phyloP scores from a whole-genome alignment of 257 asterid species.

The Ligustrum vulgare region DNA sequence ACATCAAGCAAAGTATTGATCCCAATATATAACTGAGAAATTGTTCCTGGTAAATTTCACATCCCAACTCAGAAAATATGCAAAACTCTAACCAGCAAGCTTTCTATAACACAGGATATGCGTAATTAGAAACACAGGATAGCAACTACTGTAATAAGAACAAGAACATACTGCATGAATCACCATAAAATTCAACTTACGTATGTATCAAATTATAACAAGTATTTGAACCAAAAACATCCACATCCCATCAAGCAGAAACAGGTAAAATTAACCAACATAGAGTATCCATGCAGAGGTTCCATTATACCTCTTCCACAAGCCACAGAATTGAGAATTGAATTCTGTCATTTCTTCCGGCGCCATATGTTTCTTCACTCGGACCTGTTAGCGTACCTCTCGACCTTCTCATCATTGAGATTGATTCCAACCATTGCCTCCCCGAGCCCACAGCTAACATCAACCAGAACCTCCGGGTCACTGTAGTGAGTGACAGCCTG shows the following conservation, averaged over 20 bases:
- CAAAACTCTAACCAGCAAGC: neutral
- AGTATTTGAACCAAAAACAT: constrained; percentile 3
- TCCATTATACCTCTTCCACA: constrained; percentile 1
- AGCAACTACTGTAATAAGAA: neutral
- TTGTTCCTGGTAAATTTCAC: too few species aligned
- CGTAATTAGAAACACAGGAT: neutral
- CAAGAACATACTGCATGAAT: neutral
- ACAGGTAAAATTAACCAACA: neutral
- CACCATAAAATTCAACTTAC: constrained; percentile 11
- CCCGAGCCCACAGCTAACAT: constrained; percentile 78
- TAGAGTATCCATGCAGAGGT: constrained; percentile 5
- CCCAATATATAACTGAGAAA: neutral
- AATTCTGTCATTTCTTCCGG: constrained; percentile 8
- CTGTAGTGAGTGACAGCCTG: constrained; percentile 86
- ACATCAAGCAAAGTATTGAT: neutral
- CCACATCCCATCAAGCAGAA: neutral
- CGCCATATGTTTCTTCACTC: constrained; percentile 35
- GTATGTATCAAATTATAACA: constrained; percentile 7
- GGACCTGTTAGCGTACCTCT: constrained; percentile 81
- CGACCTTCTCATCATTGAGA: constrained; percentile 70
- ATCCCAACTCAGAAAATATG: neutral
- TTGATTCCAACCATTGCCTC: constrained; percentile 91
- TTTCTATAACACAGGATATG: neutral
- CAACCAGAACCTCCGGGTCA: constrained; percentile 72
- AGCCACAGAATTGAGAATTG: constrained; percentile 4